Evolutionary conservation across 1,284 basidiomycete species (phyloP).

Genomic region (Rhizoctonia solani): DNA sequence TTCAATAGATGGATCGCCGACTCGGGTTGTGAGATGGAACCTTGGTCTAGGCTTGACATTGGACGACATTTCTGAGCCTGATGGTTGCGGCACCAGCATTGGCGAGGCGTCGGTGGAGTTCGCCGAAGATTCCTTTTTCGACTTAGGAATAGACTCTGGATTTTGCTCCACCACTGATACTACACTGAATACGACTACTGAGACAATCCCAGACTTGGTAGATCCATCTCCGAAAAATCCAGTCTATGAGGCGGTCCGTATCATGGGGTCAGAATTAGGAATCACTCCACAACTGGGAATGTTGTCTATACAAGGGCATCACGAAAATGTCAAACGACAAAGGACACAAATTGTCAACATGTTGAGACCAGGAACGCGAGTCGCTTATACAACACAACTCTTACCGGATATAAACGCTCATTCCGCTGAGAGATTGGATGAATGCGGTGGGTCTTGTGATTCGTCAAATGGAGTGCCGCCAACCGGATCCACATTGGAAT

Average conservation of each 20-base stretch:
- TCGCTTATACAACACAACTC: neutral
- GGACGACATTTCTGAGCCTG: neutral
- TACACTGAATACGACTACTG: neutral
- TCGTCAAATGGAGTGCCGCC: neutral
- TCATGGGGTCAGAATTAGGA: neutral
- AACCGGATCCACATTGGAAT: neutral
- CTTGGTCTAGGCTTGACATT: conserved; percentile 12
- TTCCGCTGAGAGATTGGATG: neutral
- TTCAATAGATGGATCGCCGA: neutral
- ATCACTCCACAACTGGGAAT: neutral
- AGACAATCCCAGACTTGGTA: neutral
- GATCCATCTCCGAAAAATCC: neutral
- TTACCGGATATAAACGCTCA: neutral
- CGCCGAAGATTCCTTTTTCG: neutral
- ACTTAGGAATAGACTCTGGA: neutral
- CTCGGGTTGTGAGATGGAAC: conserved; percentile 10
- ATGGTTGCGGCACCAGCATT: neutral
- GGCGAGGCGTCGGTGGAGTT: neutral
- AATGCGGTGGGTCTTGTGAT: neutral
- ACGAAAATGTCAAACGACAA: neutral
- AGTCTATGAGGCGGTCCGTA: neutral
- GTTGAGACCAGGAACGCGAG: neutral
- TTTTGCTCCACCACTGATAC: neutral
- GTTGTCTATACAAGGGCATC: neutral
- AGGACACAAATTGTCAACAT: neutral